phyloP scores from a whole-genome alignment of 2,329 filamentous ascomycete species.

The Trichoderma semiorbis region DNA sequence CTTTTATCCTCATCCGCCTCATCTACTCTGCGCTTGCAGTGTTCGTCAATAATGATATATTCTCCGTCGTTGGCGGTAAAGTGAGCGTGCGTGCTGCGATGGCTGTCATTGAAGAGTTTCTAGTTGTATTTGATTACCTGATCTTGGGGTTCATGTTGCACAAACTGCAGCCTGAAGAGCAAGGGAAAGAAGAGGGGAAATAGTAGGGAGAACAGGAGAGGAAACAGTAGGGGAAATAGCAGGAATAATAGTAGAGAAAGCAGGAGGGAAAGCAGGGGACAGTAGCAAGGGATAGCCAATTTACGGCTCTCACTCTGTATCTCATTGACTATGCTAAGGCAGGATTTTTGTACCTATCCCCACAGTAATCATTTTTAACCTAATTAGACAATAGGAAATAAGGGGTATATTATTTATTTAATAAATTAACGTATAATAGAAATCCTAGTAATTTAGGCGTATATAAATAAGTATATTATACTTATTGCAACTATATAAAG shows the following conservation, averaged over 20 bases:
- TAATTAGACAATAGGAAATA: no score
- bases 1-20: constrained; percentile 49
- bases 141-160: constrained; percentile 38
- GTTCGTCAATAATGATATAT: constrained; percentile 40
- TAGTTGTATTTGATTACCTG: constrained; percentile 42
- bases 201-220: background rate
- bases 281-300: background rate
- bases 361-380: no score
- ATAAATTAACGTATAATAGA: no score
- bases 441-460: no score
- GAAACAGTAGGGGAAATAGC: background rate
- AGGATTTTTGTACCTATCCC: no score
- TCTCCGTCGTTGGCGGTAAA: constrained; percentile 41
- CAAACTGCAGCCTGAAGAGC: constrained; percentile 20
- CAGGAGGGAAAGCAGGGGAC: background rate
- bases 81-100: constrained; percentile 42
- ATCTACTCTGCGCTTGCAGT: constrained; percentile 43
- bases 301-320: background rate
- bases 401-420: no score
- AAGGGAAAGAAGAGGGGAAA: no score
- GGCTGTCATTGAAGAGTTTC: constrained; percentile 49
- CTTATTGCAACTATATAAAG: no score
- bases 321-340: no score
- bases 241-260: background rate
- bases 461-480: no score